Evolutionary conservation across 2,329 filamentous ascomycete species (phyloP).

Genomic region (Xylariaceae sp.): DNA sequence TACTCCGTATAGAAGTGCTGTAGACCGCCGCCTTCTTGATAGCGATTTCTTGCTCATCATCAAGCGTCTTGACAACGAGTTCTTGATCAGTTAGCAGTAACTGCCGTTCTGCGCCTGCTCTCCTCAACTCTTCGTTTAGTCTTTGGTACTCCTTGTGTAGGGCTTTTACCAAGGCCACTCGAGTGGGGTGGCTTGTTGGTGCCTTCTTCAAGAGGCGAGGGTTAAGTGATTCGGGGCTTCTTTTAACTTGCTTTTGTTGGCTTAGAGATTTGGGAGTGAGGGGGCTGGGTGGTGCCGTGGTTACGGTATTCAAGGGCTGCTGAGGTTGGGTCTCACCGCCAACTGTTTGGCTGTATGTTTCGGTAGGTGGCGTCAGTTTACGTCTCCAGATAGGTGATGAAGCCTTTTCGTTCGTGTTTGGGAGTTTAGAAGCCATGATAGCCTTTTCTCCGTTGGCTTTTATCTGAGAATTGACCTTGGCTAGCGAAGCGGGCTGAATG

Average conservation of each 20-base stretch:
- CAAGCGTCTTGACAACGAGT: constrained; percentile 62
- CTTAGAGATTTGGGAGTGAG: background rate
- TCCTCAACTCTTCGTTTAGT: constrained; percentile 58
- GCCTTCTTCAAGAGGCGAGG: constrained; percentile 57
- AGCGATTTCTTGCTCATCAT: constrained; percentile 74
- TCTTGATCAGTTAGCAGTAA: constrained; percentile 58
- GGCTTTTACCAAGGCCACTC: constrained; percentile 53
- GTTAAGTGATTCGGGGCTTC: constrained; percentile 53
- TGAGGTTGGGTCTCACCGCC: constrained; percentile 4
- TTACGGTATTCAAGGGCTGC: background rate
- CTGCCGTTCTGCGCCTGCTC: constrained; percentile 43
- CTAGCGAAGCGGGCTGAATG: constrained; percentile 1
- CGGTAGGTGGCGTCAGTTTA: background rate
- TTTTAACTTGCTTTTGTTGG: constrained; percentile 17
- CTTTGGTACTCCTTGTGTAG: constrained; percentile 61
- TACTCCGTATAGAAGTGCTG: constrained; percentile 75
- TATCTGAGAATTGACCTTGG: background rate
- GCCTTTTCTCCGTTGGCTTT: constrained; percentile 6
- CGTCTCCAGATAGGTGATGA: constrained; percentile 1
- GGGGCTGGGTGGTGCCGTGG: background rate
- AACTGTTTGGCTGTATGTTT: background rate
- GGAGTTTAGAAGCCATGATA: background rate
- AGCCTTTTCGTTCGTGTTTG: constrained; percentile 1
- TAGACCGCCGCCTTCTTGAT: constrained; percentile 66
- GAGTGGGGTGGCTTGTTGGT: constrained; percentile 52